A percentile compares a stretch with the other conserved stretches of the same genome.
Evolutionary conservation across 108 stramenopile genomes (phyloP).

Genomic region (Skeletonema tropicum): DNA sequence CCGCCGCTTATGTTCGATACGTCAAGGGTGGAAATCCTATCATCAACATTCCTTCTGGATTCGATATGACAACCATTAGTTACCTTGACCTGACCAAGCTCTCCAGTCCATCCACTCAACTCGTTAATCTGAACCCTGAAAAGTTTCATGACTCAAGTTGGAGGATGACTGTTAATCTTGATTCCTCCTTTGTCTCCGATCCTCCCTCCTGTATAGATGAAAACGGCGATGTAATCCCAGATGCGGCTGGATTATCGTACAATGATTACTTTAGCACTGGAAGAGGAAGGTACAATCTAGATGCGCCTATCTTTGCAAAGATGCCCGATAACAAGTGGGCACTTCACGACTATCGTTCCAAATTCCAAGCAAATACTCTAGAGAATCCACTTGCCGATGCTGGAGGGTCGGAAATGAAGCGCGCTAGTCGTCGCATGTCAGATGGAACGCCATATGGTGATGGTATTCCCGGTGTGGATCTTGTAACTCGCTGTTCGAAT

Average conservation of each 20-base stretch:
- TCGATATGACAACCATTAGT: conserved; percentile 15
- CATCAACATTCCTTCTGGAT: conserved; percentile 20
- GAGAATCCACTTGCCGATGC: conserved; percentile 18
- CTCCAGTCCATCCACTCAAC: conserved; percentile 7
- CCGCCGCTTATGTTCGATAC: background rate
- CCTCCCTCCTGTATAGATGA: conserved; percentile 15
- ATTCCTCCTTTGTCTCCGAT: conserved; percentile 3
- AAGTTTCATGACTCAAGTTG: conserved; percentile 25
- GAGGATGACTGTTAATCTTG: conserved; percentile 18
- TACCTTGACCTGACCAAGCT: conserved; percentile 26
- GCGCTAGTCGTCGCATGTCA: background rate
- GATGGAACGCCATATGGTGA: conserved; percentile 14
- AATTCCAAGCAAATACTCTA: conserved; percentile 22
- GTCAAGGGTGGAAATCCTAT: conserved; percentile 33
- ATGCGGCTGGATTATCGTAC: conserved; percentile 23
- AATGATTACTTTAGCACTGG: conserved; percentile 31
- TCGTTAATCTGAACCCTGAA: conserved; percentile 28
- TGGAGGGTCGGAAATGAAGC: conserved; percentile 17
- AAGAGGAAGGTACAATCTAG: conserved; percentile 27
- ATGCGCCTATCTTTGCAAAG: conserved; percentile 42
- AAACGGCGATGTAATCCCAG: conserved; percentile 26
- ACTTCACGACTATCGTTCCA: conserved; percentile 31
- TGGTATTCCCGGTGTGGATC: background rate
- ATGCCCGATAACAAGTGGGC: conserved; percentile 36
- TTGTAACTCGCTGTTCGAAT: conserved; percentile 40